A percentile compares a stretch with the other conserved stretches of the same genome.
phyloP scores from a whole-genome alignment of 2,329 filamentous ascomycete species.

The Monilinia aucupariae region DNA sequence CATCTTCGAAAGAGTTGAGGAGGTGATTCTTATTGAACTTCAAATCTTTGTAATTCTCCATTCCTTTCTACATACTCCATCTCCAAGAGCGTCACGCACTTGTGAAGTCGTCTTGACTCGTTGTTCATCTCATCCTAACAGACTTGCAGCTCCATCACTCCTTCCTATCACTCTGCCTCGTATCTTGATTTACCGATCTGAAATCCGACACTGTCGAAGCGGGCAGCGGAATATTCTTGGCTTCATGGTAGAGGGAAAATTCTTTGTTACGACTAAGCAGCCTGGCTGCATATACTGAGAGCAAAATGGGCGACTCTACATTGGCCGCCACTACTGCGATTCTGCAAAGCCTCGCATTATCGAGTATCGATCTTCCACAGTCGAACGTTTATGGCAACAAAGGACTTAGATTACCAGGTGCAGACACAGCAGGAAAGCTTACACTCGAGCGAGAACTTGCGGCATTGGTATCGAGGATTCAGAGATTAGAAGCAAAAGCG shows the following conservation, averaged over 20 bases:
- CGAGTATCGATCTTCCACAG: conserved; percentile 23
- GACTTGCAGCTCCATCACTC: conserved; percentile 11
- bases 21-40: background rate
- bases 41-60: background rate
- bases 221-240: conserved; percentile 7
- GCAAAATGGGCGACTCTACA: conserved; percentile 42
- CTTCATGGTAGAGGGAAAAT: conserved; percentile 24
- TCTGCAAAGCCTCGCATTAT: conserved; percentile 46
- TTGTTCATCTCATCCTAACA: conserved; percentile 14
- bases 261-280: conserved; percentile 20
- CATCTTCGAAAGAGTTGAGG: conserved; percentile 8
- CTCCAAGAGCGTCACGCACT: conserved; percentile 5
- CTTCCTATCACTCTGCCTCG: conserved; percentile 7
- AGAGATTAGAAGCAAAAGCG: conserved; percentile 75
- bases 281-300: conserved; percentile 26
- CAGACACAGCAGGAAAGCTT: conserved; percentile 67
- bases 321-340: conserved; percentile 50
- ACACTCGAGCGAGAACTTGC: conserved; percentile 78
- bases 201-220: conserved; percentile 12
- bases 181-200: background rate
- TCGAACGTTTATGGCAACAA: conserved; percentile 22
- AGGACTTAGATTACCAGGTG: conserved; percentile 67
- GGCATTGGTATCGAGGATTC: conserved; percentile 70
- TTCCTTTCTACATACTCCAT: background rate
- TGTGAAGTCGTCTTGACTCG: conserved; percentile 7